Conservation (phyloP, 352 stramenopile species). For the Globisporangium mamillatum region DNA sequence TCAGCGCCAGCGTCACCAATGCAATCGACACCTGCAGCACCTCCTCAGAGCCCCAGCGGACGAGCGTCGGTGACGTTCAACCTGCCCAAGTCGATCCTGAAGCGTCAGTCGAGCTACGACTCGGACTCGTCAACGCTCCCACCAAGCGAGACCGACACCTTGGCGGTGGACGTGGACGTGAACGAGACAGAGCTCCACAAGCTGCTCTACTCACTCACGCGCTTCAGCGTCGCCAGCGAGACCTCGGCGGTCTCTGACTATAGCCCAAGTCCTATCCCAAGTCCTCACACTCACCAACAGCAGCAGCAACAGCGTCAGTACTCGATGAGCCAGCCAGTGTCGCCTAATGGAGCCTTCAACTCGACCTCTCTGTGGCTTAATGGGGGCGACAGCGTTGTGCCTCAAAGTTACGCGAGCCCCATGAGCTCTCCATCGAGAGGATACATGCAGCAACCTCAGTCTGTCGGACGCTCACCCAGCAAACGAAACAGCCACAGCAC, state of each 20-base stretch:
- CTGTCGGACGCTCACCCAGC: not conserved
- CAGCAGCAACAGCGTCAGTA: not conserved
- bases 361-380: constrained; percentile 10
- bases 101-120: constrained; percentile 39
- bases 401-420: not conserved
- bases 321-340: constrained; percentile 7
- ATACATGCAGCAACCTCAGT: not conserved
- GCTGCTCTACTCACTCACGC: constrained; percentile 54
- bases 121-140: constrained; percentile 38
- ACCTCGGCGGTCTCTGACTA: constrained; percentile 19
- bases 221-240: constrained; percentile 46
- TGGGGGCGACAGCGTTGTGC: not conserved
- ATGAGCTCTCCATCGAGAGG: constrained; percentile 4
- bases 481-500: constrained; percentile 4
- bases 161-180: constrained; percentile 9
- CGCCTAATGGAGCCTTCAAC: not conserved
- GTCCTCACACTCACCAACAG: constrained; percentile 1
- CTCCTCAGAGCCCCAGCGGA: not conserved
- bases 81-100: constrained; percentile 40
- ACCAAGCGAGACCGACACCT: constrained; percentile 20
- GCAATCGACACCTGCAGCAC: not conserved
- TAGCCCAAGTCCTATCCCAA: not conserved
- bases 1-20: not conserved
- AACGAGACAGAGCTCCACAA: constrained; percentile 59
- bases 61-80: constrained; percentile 39